Conservation (phyloP, 2,329 filamentous ascomycete species). For the Blastomyces percursus region DNA sequence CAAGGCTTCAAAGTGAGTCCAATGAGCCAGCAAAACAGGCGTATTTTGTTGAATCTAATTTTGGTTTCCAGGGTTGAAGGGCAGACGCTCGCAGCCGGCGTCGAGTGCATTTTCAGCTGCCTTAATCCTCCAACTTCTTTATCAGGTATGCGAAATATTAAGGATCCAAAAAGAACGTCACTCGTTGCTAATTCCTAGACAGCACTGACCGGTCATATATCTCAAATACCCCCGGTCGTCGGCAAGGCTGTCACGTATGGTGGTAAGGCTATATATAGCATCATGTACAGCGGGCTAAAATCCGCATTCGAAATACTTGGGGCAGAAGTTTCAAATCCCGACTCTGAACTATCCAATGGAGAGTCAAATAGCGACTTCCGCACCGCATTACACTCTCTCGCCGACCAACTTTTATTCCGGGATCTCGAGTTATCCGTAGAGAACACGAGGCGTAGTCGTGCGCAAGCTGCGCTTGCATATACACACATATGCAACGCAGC, state of each 20-base stretch:
- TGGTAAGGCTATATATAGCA: conserved; percentile 26
- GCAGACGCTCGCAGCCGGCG: conserved; percentile 29
- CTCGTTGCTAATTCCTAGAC: conserved; percentile 4
- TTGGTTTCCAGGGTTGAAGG: conserved; percentile 18
- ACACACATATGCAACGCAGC: conserved; percentile 19
- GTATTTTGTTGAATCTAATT: not conserved
- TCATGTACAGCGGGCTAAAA: conserved; percentile 27
- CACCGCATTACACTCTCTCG: conserved; percentile 21
- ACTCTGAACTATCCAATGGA: not conserved
- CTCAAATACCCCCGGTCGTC: conserved; percentile 21
- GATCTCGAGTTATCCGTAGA: conserved; percentile 29
- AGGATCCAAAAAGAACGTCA: conserved; percentile 19
- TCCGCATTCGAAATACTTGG: conserved; percentile 24
- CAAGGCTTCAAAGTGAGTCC: conserved; percentile 28
- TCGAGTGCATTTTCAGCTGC: conserved; percentile 31
- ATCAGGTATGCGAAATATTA: conserved; percentile 9
- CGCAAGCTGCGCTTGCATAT: conserved; percentile 27
- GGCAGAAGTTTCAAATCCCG: conserved; percentile 16
- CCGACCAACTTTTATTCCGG: conserved; percentile 21
- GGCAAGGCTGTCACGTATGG: conserved; percentile 24
- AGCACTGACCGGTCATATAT: conserved; percentile 25
- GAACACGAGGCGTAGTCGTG: conserved; percentile 28
- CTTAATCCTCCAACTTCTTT: conserved; percentile 21
- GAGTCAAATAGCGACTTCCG: conserved; percentile 18
- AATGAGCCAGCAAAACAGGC: not conserved